phyloP scores from a whole-genome alignment of 108 stramenopile species.

The Schizochytrium sp. region DNA sequence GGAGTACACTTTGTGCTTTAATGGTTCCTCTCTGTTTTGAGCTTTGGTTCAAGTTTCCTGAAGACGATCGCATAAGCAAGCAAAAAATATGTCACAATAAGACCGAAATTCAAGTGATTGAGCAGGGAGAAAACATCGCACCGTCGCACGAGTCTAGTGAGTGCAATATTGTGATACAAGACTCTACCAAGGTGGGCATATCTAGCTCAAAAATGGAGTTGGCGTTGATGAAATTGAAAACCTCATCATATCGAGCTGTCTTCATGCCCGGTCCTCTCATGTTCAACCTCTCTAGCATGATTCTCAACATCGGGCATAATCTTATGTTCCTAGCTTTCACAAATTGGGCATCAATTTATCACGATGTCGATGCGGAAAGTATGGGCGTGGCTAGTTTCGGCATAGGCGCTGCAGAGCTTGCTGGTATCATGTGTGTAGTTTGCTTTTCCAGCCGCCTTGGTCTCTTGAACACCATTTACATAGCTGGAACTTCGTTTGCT shows the following conservation, averaged over 20 bases:
- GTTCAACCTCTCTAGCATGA: constrained; percentile 21
- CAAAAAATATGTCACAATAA: no score
- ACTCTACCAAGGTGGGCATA: no score
- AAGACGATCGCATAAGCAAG: background rate
- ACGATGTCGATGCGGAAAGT: background rate
- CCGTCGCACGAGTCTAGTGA: no score
- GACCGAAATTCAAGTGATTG: no score
- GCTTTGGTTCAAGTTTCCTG: background rate
- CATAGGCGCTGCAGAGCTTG: constrained; percentile 23
- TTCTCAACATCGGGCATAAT: constrained; percentile 13
- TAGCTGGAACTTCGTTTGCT: background rate
- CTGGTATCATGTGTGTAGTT: constrained; percentile 32
- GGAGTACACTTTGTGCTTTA: background rate
- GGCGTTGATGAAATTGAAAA: no score
- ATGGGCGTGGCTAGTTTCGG: constrained; percentile 37
- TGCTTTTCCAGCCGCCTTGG: background rate
- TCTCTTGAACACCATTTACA: background rate
- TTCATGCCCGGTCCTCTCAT: constrained; percentile 8
- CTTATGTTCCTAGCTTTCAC: constrained; percentile 30
- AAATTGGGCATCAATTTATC: background rate
- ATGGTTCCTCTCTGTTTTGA: constrained; percentile 28
- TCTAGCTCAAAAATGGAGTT: no score
- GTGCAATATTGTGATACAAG: no score
- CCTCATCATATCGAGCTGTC: no score
- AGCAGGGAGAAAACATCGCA: no score